Base-by-base conservation (phyloP, 2,329 filamentous ascomycete species). In the Paecilomyces dactylethromorphus region DNA sequence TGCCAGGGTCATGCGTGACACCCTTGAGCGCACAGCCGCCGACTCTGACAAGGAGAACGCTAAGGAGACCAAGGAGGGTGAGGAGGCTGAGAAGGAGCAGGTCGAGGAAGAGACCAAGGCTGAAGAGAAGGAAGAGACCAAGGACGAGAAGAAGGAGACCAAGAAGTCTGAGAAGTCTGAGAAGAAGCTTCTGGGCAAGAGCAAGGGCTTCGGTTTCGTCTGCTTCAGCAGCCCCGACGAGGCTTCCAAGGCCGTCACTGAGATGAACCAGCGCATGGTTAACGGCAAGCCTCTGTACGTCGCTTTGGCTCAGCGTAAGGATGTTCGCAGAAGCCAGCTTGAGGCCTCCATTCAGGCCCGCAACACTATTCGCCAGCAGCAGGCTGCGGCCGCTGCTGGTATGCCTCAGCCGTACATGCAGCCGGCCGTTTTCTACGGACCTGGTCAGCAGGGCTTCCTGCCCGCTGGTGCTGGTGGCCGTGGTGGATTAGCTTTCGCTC, bases 261-360 rank as follows among this genome's bases (percentile, higher is more conserved):
- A 99, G 79, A 97, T 97, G 91, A 99, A 99, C 84, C 93, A 97
- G 84, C 92, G 94, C 78, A 99, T 99, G 94, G 84, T 97, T 68
- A 89, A 92, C 77, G 86, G 85, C 81, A 99, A 99, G 87, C 94
- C 94, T 59, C 84, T 99, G 62, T 99, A 99, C 74, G 94, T 99
- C 71, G 94, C 94, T 69, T 86, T 99, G 65, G 94, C 94, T 65
- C 94, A 99, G 84, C 93, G 94, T 81, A 99, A 99, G 87, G 94
- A 99, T 79, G 93, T 99, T 71, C 92, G 94, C 79, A 96, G 97
- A 87, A 96, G 87, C 82, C 94, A 97, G 84, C 91, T 99, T 68
- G 94, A 99, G 84, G 93, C 93, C 71, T 97, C 91, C 79, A 99
- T 99, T 78, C 94, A 97, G 82, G 93, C 94, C 77, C 92, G 94